Base-by-base conservation (phyloP, 495 filamentous ascomycete genomes). In the Penicillium paxilli region DNA sequence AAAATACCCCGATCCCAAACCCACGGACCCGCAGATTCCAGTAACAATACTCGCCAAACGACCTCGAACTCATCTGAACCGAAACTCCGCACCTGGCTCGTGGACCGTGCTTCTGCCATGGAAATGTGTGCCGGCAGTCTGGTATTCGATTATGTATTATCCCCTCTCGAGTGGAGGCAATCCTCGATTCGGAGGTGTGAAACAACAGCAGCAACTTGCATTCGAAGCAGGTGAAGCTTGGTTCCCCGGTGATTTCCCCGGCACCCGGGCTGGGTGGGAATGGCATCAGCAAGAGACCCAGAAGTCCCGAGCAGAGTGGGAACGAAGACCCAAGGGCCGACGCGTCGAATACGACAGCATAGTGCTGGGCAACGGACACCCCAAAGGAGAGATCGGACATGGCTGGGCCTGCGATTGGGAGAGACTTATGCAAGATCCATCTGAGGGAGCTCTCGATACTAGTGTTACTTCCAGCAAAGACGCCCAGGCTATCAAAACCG, bases 381-480 rank as follows among this genome's bases (percentile, higher is more conserved):
- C 59, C 41, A 95, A 85, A 60, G 93, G 94, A 2, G 94, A 98
- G 63, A 65, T 96, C 35, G 94, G 94, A 2, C 68, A 78, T 47
- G 92, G 92, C 2, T 92, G 89, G 84, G 83, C 84, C 16, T 97
- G 92, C 74, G 93, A 97, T 64, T 98, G 91, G 81, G 87, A 90
- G 57, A 70, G 73, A 51, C 76, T 94, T 19, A 71, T 85, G 25
- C 63, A 64, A 49, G 65, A 61, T 6, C 49, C 55, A 23, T 37
- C 53, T 25, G 23, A 58, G 11, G 32, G 52, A 19, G 30, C 8
- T 16, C 25, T n/a, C 4, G 41, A 23, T 21, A 48, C 58, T 5
- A 44, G 53, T 4, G 19, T 5, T 48, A 32, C 16, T 37, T 23
- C 49, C n/a, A 51, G 57, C 23, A 28, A 21, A 20, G 30, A 52